These are phyloP conservation scores for Ophiobolus disseminans DNA, from an alignment of 2,329 filamentous ascomycete species.

Conservation along the genomic window DNA sequence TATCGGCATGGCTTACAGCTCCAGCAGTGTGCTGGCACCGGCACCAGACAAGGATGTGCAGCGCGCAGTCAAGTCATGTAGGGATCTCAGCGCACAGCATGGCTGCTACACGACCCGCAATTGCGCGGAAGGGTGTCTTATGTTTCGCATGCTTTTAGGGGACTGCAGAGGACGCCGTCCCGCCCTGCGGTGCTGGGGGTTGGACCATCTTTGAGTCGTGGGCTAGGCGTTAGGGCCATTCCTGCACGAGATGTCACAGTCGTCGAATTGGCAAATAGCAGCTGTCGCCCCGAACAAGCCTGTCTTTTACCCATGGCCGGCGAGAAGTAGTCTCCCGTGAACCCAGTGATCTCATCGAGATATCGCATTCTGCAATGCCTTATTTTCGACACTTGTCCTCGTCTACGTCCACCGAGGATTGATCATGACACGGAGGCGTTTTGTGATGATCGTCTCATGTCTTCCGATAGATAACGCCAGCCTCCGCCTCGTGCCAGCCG, in stretches of 20 bases:
- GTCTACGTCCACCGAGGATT: background rate
- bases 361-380: background rate
- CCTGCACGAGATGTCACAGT: conserved; percentile 21
- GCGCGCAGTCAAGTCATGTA: conserved; percentile 18
- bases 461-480: background rate
- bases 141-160: conserved; percentile 15
- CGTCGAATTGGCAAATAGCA: conserved; percentile 14
- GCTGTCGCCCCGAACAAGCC: background rate
- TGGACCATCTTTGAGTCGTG: conserved; percentile 12
- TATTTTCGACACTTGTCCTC: background rate
- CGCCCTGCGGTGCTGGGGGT: conserved; percentile 17
- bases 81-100: conserved; percentile 26
- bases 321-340: background rate
- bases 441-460: background rate
- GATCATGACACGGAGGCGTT: background rate
- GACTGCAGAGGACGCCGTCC: conserved; percentile 8
- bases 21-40: conserved; percentile 24
- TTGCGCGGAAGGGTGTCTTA: conserved; percentile 16
- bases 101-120: conserved; percentile 26
- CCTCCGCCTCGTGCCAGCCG: background rate
- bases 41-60: conserved; percentile 28
- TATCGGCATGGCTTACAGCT: conserved; percentile 18
- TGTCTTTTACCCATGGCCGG: background rate
- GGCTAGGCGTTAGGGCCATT: conserved; percentile 17
- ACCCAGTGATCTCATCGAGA: conserved; percentile 10